A percentile compares a stretch with the other conserved stretches of the same genome.
Evolutionary conservation across 164 flowering plant species (phyloP).

Genomic region (Piper betle): DNA sequence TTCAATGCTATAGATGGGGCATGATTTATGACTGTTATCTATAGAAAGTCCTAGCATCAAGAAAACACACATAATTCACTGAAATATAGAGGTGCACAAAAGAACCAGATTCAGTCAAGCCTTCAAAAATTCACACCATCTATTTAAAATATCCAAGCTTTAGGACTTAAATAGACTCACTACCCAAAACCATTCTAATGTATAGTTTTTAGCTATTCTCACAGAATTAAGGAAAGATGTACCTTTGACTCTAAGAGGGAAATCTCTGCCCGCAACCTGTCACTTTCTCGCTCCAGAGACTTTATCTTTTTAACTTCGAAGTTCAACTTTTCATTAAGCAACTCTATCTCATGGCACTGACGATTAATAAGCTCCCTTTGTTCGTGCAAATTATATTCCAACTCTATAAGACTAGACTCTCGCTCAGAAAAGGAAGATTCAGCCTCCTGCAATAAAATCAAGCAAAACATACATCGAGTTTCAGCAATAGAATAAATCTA

Average conservation of each 20-base stretch:
- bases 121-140: too few species aligned
- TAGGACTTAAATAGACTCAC: too few species aligned
- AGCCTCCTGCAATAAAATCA: conserved; percentile 44
- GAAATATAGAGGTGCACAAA: too few species aligned
- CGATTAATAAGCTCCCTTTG: conserved; percentile 41
- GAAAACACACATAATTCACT: too few species aligned
- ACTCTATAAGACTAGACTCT: conserved; percentile 43
- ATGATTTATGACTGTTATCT: too few species aligned
- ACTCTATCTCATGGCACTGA: conserved; percentile 50
- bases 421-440: conserved; percentile 54
- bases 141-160: too few species aligned
- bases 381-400: conserved; percentile 43
- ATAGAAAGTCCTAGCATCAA: too few species aligned
- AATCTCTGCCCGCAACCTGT: conserved; percentile 83
- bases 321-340: conserved; percentile 60
- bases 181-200: too few species aligned
- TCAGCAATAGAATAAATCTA: conserved; percentile 7
- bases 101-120: too few species aligned
- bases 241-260: conserved; percentile 91
- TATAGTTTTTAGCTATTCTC: too few species aligned
- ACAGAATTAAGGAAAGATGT: not conserved
- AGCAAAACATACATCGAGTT: not conserved
- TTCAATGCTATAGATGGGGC: too few species aligned
- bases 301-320: conserved; percentile 67
- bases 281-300: conserved; percentile 83